phyloP scores from a whole-genome alignment of 495 filamentous ascomycete genomes.

The Tuber melanosporum region DNA sequence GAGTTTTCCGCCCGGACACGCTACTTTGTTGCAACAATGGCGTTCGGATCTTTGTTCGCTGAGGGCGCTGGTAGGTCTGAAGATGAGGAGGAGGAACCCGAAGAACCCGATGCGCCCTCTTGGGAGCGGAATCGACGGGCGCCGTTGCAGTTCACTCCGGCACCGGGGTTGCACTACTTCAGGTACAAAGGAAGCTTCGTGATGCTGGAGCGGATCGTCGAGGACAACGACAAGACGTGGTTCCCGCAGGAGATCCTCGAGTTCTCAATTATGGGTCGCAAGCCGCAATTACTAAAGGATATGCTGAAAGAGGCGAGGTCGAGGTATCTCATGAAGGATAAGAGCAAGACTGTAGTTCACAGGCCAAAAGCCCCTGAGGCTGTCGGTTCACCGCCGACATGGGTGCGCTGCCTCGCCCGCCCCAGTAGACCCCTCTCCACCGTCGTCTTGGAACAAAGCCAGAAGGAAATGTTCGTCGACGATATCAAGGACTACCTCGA shows the following conservation, averaged over 20 bases:
- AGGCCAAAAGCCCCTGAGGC: conserved; percentile 28
- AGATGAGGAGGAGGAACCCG: conserved; percentile 13
- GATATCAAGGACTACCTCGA: conserved; percentile 89
- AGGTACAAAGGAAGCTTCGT: conserved; percentile 24
- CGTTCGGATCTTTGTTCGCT: conserved; percentile 28
- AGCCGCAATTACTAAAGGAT: conserved; percentile 22
- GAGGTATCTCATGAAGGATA: conserved; percentile 27
- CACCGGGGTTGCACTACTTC: conserved; percentile 25
- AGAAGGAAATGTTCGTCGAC: conserved; percentile 64
- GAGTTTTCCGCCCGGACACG: conserved; percentile 24
- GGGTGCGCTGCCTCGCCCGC: conserved; percentile 43
- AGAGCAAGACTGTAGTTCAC: conserved; percentile 34
- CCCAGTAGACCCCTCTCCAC: conserved; percentile 72
- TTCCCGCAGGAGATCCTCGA: conserved; percentile 33
- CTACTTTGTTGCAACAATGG: conserved; percentile 32
- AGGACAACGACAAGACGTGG: conserved; percentile 28
- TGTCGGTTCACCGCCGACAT: conserved; percentile 28
- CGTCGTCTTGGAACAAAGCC: conserved; percentile 67
- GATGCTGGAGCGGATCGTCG: conserved; percentile 20
- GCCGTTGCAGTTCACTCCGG: conserved; percentile 32
- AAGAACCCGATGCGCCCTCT: conserved; percentile 10
- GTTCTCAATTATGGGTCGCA: conserved; percentile 26
- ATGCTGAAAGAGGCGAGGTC: conserved; percentile 29
- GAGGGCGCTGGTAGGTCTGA: conserved; percentile 11
- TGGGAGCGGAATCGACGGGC: conserved; percentile 28